Evolutionary conservation across 805 yeast species (phyloP).

Genomic region (Clavispora asparagi): DNA sequence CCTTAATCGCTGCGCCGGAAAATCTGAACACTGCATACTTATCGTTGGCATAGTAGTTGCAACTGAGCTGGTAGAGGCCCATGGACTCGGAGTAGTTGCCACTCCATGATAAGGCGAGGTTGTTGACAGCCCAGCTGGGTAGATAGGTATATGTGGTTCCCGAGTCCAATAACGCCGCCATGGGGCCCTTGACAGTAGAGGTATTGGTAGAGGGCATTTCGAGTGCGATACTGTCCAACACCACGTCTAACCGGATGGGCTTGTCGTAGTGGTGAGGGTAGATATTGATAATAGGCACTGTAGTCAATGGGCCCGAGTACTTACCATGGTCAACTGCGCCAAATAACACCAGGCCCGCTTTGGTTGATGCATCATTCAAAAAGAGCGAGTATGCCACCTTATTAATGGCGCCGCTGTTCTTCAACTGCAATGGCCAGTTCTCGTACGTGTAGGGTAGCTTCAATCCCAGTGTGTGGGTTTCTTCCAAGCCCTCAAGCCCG

Average conservation of each 20-base stretch:
- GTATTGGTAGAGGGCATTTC: slow-evolving; percentile 8
- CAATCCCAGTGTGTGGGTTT: slow-evolving; percentile 33
- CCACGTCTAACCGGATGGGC: slow-evolving; percentile 47
- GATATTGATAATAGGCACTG: slow-evolving; percentile 42
- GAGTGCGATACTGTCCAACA: slow-evolving; percentile 35
- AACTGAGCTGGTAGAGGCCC: slow-evolving; percentile 8
- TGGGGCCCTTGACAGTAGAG: slow-evolving; percentile 1
- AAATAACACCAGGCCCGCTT: slow-evolving; percentile 32
- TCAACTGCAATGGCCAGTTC: slow-evolving; percentile 63
- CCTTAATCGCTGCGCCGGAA: slow-evolving; percentile 51
- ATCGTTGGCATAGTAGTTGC: slow-evolving; percentile 7
- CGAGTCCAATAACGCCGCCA: slow-evolving; percentile 39
- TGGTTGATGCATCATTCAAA: slow-evolving; percentile 37
- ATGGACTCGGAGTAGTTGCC: background rate
- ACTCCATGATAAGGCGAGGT: slow-evolving; percentile 10
- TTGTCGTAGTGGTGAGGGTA: slow-evolving; percentile 6
- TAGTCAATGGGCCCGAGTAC: slow-evolving; percentile 21
- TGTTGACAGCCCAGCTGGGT: slow-evolving; percentile 29
- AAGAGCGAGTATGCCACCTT: slow-evolving; percentile 59
- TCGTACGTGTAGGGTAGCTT: slow-evolving; percentile 41
- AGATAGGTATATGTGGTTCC: slow-evolving; percentile 50
- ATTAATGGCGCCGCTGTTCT: slow-evolving; percentile 50
- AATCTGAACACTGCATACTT: slow-evolving; percentile 37
- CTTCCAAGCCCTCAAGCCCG: slow-evolving; percentile 66
- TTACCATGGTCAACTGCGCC: slow-evolving; percentile 43